These are phyloP conservation scores for Rhodotorula sp. DNA, from an alignment of 1,284 basidiomycete genomes.

Conservation along the genomic window DNA sequence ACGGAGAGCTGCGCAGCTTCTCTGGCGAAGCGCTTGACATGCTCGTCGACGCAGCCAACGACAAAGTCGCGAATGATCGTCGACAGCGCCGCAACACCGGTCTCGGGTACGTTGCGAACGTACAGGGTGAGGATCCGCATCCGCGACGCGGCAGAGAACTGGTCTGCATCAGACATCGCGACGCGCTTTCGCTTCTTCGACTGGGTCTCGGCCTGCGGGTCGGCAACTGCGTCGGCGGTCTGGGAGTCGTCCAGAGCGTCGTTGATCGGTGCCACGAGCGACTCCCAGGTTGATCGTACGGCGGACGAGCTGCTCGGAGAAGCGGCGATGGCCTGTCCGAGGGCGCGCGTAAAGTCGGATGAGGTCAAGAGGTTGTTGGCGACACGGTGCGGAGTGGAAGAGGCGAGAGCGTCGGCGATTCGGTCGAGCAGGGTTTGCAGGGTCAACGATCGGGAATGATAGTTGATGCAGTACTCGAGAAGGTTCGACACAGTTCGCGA, in stretches of 20 bases:
- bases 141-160: not conserved
- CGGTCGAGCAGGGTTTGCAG: slow-evolving; percentile 22
- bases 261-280: slow-evolving; percentile 2
- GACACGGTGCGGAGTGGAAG: not conserved
- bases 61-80: not conserved
- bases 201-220: slow-evolving; percentile 2
- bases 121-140: slow-evolving; percentile 4
- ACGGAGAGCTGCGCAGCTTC: not conserved
- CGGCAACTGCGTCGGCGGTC: not conserved
- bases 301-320: slow-evolving; percentile 3
- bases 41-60: slow-evolving; percentile 8
- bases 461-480: slow-evolving; percentile 24
- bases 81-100: slow-evolving; percentile 4
- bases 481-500: slow-evolving; percentile 1
- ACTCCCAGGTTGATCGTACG: slow-evolving; percentile 10
- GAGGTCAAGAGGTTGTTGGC: slow-evolving; percentile 30
- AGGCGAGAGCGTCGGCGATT: slow-evolving; percentile 26
- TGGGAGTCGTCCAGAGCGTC: not conserved
- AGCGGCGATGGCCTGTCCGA: slow-evolving; percentile 9
- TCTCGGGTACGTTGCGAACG: slow-evolving; percentile 1
- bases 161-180: not conserved
- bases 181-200: slow-evolving; percentile 27
- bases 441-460: slow-evolving; percentile 31
- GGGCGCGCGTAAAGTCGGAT: not conserved
- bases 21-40: slow-evolving; percentile 9